Evolutionary conservation across 2,329 filamentous ascomycete species (phyloP), one percentile per base, ranked within the genome.

Genomic region (Monilinia fructicola): DNA sequence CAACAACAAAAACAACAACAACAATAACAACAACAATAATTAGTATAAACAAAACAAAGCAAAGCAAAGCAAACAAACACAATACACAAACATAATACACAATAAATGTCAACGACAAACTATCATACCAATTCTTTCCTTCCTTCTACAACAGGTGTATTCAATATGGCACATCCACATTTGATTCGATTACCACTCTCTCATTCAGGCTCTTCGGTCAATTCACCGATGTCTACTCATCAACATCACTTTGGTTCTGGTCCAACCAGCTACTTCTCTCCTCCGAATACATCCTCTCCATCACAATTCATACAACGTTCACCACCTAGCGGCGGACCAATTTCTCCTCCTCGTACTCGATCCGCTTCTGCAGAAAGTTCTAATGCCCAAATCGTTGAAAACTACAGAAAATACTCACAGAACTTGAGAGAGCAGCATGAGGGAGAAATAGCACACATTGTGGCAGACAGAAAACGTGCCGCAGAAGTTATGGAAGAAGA

Each of bases 401-500:
- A 77, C 64, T 77, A 73, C 72, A 66, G 75, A 42, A 67, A 59
- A 21, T 76, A 76, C 60, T 73, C 75, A 0, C 68, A 72, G 64
- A 75, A 72, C 52, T 52, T 77, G 38, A 67, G 74, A 60, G 68
- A 56, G 38, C 76, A 77, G 64, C 67, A 64, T 63, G 70, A 75
- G 55, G 75, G 75, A 52, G 75, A 77, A 68, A 71, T 71, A 65
- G 71, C 72, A 60, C 76, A 77, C 59, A 74, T 76, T 69, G 48
- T 64, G 40, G 75, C 74, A 9, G 75, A 77, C 54, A 54, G 75
- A 63, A 68, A 67, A 16, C 68, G 75, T 38, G 66, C 69, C 38
- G 72, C 75, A 46, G 76, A 77, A 56, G 69, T 77, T 3, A 74
- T 75, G 71, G 73, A 68, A 1, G 75, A 77, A 64, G 76, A 77